Percentiles rank a stretch among this genome's conserved stretches.
Evolutionary conservation across 2,329 filamentous ascomycete genomes (phyloP).

Genomic region (Aspergillus phoenicis): DNA sequence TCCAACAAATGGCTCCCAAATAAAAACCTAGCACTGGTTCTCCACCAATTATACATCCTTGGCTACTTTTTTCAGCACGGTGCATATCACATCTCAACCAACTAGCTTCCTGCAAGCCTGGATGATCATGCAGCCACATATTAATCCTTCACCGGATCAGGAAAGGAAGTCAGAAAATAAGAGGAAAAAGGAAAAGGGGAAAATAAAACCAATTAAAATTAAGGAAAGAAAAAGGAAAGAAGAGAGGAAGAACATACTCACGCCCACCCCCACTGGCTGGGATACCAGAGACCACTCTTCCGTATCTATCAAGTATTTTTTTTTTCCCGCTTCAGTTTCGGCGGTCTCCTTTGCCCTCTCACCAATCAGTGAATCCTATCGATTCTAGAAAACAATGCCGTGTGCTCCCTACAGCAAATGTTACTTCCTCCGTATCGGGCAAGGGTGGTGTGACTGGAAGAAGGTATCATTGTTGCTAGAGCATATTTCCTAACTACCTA

Average conservation of each 20-base stretch:
- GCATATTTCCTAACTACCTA: not conserved
- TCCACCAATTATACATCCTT: conserved; percentile 20
- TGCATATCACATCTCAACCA: conserved; percentile 31
- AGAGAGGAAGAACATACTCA: not conserved
- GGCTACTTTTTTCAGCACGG: conserved; percentile 23
- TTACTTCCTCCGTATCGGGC: conserved; percentile 15
- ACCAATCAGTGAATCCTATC: conserved; percentile 18
- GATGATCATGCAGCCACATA: conserved; percentile 30
- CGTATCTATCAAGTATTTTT: too few species aligned
- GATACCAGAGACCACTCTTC: conserved; percentile 4
- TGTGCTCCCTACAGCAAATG: conserved; percentile 16
- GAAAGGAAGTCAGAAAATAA: not conserved
- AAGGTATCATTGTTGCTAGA: conserved; percentile 16
- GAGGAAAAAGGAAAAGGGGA: not conserved
- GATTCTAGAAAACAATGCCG: conserved; percentile 27
- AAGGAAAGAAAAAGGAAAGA: conserved; percentile 2
- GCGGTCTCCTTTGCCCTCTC: conserved; percentile 22
- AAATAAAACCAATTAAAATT: not conserved
- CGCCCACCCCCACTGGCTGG: not conserved
- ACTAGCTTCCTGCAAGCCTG: conserved; percentile 36
- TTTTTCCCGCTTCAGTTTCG: conserved; percentile 12
- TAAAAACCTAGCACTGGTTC: conserved; percentile 14
- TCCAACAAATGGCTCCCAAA: conserved; percentile 13
- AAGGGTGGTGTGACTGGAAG: conserved; percentile 16
- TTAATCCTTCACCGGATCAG: conserved; percentile 13